A percentile compares a stretch with the other conserved stretches of the same genome.
Evolutionary conservation across 2,329 filamentous ascomycete species (phyloP).

Genomic region (Colletotrichum spaethianum): DNA sequence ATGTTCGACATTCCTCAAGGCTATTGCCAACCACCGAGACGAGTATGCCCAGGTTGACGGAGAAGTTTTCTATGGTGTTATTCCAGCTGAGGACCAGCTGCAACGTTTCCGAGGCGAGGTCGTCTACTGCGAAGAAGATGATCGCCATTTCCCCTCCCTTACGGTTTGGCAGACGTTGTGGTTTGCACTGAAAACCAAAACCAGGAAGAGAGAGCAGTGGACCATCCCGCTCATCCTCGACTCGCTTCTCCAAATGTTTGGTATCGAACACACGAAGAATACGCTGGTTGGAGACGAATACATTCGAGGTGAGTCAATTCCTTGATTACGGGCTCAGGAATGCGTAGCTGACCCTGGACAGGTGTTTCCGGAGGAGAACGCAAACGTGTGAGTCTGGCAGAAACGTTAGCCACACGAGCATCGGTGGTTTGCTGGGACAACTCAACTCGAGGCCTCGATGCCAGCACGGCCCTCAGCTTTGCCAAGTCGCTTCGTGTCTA

Average conservation of each 20-base stretch:
- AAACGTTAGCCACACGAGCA: conserved; percentile 81
- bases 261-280: conserved; percentile 81
- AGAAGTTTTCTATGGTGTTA: conserved; percentile 80
- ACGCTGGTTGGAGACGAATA: conserved; percentile 83
- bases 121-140: conserved; percentile 84
- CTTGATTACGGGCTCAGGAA: too few species aligned
- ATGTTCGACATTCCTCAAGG: conserved; percentile 83
- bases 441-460: conserved; percentile 83
- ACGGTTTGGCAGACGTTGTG: conserved; percentile 84
- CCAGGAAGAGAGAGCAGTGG: conserved; percentile 73
- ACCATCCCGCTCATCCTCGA: conserved; percentile 79
- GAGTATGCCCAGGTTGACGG: conserved; percentile 77
- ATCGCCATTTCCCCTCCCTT: conserved; percentile 80
- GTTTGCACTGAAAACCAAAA: conserved; percentile 83
- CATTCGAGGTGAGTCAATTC: conserved; percentile 66
- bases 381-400: conserved; percentile 85
- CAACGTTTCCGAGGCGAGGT: conserved; percentile 82
- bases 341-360: neutral
- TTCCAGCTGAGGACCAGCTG: conserved; percentile 76
- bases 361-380: conserved; percentile 82
- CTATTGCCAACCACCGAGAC: conserved; percentile 78
- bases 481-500: conserved; percentile 78
- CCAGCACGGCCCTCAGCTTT: conserved; percentile 84
- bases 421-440: conserved; percentile 87
- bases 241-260: conserved; percentile 82